Evolutionary conservation across 106 monocot species (phyloP).

Genomic region (Acorus gramineus): DNA sequence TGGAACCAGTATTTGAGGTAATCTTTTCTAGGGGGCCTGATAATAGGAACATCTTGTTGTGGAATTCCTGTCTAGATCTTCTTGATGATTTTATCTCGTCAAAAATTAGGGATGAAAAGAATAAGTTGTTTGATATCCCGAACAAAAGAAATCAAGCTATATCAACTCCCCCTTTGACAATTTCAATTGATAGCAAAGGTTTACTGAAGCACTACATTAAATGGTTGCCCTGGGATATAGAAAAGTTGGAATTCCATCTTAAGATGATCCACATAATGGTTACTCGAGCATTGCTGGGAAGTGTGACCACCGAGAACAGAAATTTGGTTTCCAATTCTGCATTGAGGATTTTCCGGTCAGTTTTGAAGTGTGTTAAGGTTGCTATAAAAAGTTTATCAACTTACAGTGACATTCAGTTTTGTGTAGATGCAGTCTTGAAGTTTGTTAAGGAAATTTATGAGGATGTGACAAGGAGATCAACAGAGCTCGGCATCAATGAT

Average conservation of each 20-base stretch:
- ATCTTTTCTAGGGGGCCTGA: conserved; percentile 29
- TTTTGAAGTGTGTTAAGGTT: conserved; percentile 31
- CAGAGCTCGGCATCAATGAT: conserved; percentile 1
- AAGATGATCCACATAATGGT: conserved; percentile 24
- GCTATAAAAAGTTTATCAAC: conserved; percentile 14
- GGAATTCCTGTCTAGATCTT: conserved; percentile 40
- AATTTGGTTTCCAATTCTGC: conserved; percentile 16
- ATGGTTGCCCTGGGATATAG: conserved; percentile 48
- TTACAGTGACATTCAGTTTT: conserved; percentile 10
- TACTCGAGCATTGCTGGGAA: conserved; percentile 9
- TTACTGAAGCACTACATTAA: conserved; percentile 18
- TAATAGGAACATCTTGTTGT: conserved; percentile 21
- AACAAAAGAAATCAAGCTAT: neutral
- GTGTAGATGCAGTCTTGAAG: conserved; percentile 13
- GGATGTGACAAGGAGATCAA: conserved; percentile 9
- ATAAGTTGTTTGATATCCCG: conserved; percentile 1
- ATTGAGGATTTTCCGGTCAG: conserved; percentile 29
- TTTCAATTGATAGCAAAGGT: neutral
- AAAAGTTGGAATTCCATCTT: conserved; percentile 21
- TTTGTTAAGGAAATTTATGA: conserved; percentile 26
- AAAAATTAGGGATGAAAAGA: conserved; percentile 17
- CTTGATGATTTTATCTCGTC: conserved; percentile 30
- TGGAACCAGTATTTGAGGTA: conserved; percentile 26
- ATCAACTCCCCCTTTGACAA: neutral
- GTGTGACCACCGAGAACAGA: conserved; percentile 16